Conservation (phyloP, 352 stramenopile genomes). For the Pythium biforme region DNA sequence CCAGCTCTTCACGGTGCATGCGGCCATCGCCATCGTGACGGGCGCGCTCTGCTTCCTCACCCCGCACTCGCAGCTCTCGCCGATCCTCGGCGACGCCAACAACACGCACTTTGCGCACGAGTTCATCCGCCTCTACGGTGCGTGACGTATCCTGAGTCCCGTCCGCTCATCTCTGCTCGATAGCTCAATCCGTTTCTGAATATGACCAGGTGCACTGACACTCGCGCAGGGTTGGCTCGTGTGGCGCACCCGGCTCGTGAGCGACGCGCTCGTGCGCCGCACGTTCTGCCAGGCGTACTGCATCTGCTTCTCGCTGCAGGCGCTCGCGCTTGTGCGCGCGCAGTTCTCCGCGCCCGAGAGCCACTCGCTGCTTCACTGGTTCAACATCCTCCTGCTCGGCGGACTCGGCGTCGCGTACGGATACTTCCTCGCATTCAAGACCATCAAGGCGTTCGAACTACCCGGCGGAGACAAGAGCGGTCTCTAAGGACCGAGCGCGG, state of each 20-base stretch:
- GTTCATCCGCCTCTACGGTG: conserved; percentile 87
- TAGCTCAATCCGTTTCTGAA: background rate
- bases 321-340: conserved; percentile 65
- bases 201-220: conserved; percentile 58
- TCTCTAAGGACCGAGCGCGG: conserved; percentile 31
- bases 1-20: conserved; percentile 76
- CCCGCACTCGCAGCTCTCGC: conserved; percentile 78
- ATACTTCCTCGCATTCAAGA: conserved; percentile 87
- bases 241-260: conserved; percentile 83
- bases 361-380: conserved; percentile 79
- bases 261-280: conserved; percentile 76
- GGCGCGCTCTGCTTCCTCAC: conserved; percentile 72
- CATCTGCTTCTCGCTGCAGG: conserved; percentile 83
- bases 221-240: conserved; percentile 85
- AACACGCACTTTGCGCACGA: conserved; percentile 86
- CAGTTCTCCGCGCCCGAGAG: conserved; percentile 70
- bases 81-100: conserved; percentile 66
- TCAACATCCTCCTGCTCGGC: conserved; percentile 75
- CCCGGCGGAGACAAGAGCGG: conserved; percentile 56
- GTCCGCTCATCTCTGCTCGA: background rate
- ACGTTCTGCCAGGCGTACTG: conserved; percentile 89
- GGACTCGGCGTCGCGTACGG: conserved; percentile 68
- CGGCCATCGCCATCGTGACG: conserved; percentile 61
- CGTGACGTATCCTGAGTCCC: background rate
- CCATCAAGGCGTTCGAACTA: conserved; percentile 87